phyloP scores from a whole-genome alignment of 257 asterid species.

The Gardenia jasminoides region DNA sequence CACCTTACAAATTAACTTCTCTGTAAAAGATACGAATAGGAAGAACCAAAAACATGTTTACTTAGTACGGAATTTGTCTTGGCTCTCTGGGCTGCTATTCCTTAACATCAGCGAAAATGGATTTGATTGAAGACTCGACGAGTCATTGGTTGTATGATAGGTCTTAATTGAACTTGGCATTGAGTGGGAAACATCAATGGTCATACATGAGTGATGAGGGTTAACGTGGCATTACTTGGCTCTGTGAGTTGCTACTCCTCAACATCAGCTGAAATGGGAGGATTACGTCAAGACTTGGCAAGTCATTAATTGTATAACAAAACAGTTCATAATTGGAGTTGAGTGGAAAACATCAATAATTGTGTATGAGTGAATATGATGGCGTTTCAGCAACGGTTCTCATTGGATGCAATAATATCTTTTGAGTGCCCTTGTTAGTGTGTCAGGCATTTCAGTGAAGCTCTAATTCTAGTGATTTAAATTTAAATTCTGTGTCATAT shows the following conservation, averaged over 20 bases:
- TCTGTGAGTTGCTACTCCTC: too few species aligned
- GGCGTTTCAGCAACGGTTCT: background rate
- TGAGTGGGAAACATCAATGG: background rate
- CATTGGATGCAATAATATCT: background rate
- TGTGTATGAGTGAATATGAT: background rate
- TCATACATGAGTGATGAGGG: too few species aligned
- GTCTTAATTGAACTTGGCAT: background rate
- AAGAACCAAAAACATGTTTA: too few species aligned
- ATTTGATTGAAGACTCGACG: background rate
- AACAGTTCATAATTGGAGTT: too few species aligned
- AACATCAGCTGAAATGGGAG: too few species aligned
- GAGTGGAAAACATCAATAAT: too few species aligned
- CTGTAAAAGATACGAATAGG: too few species aligned
- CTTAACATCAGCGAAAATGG: background rate
- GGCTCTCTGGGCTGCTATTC: background rate
- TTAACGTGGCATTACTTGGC: too few species aligned
- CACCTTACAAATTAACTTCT: too few species aligned
- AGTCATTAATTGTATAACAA: too few species aligned
- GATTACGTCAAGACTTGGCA: too few species aligned
- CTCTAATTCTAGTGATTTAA: background rate
- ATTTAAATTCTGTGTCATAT: background rate
- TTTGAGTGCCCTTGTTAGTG: background rate
- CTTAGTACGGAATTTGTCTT: too few species aligned
- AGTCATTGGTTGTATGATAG: background rate
- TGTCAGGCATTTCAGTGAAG: background rate